Conservation (phyloP, 495 filamentous ascomycete genomes). For the Lentithecium fluviatile region DNA sequence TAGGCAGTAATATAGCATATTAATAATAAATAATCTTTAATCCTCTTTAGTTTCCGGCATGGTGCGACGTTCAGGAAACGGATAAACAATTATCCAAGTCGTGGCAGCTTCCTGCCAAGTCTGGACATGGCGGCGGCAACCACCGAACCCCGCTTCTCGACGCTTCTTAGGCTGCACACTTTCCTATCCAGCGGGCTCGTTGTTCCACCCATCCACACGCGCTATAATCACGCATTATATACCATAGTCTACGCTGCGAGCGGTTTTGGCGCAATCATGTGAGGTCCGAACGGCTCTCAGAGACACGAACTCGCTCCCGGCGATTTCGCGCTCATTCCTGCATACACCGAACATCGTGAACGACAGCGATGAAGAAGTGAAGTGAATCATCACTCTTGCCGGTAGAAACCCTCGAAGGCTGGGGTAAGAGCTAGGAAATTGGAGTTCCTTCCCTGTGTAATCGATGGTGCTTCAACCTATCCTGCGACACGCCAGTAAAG, state of each 20-base stretch:
- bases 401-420: slow-evolving; percentile 57
- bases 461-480: neutral
- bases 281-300: slow-evolving; percentile 45
- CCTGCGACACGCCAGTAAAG: no score
- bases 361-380: slow-evolving; percentile 56
- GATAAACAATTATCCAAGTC: no score
- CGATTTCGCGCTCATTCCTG: slow-evolving; percentile 64
- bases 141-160: neutral
- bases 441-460: no score
- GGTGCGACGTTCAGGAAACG: no score
- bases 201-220: neutral
- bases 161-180: neutral
- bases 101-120: no score
- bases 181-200: neutral
- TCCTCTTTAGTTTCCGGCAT: no score
- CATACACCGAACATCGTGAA: slow-evolving; percentile 68
- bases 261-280: slow-evolving; percentile 52
- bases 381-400: slow-evolving; percentile 61
- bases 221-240: slow-evolving; percentile 39
- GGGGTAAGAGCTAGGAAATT: slow-evolving; percentile 46
- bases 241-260: slow-evolving; percentile 55
- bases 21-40: no score
- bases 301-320: slow-evolving; percentile 56
- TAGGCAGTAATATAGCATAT: no score
- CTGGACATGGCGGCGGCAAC: no score